Evolutionary conservation across 2,329 filamentous ascomycete genomes (phyloP), one percentile per base, ranked within the genome.

Genomic region (Ascochyta rabiei): DNA sequence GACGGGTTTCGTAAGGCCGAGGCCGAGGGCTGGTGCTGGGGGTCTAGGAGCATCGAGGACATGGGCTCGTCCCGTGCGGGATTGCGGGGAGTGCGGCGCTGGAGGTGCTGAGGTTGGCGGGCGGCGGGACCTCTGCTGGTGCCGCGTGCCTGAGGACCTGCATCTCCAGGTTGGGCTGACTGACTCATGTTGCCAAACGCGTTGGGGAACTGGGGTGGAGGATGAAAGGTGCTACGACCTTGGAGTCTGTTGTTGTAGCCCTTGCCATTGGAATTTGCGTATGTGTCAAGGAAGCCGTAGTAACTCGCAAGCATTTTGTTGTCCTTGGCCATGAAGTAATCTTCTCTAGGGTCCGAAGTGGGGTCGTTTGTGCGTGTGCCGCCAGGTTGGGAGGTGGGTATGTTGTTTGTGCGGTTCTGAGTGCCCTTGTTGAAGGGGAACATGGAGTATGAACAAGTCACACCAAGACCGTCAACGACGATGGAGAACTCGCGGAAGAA

Each of bases 301-400:
- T 97, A 95, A 0, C 93, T 98, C 15, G 92, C 90, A n/a, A 95
- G 88, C 91, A 99, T 96, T 78, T 99, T 99, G 59, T 93, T 91
- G 68, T 99, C 93, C 70, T 97, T 97, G 9, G 92, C 91, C 19
- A 91, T 87, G 70, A 95, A 98, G 73, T 98, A 98, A 64, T 97
- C 93, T 55, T 95, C 90, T 10, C 95, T 86, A 9, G 92, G 83
- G 70, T 73, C 73, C 15, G 21, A n/a, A 3, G 30, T 30, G 6
- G 60, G 48, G 6, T 59, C 53, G 35, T 92, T 89, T n/a, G 81
- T 60, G 66, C 73, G 60, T 63, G 72, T 56, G 55, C 69, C 65
- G 6, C 67, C 69, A 26, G 61, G 66, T 65, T 75, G 62, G 54
- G 76, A 75, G 63, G 74, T 56, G 57, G 74, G 61, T n/a, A 76